Conservation (phyloP, 1,139 yeast species). For the Pichia sp. region DNA sequence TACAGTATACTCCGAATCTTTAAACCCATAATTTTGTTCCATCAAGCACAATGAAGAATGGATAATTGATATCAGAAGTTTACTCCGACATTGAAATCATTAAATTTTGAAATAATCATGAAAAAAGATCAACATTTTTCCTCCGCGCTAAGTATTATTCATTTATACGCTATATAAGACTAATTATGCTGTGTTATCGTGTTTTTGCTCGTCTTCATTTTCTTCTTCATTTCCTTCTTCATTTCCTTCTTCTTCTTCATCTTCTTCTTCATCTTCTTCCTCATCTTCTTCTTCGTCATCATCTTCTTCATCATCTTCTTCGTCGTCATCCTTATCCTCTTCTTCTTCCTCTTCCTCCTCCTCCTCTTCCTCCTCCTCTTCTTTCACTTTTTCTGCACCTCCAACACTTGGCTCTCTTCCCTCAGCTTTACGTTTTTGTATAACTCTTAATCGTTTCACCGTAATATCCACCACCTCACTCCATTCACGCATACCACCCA, state of each 20-base stretch:
- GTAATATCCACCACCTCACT: constrained; percentile 79
- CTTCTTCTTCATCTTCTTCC: constrained; percentile 9
- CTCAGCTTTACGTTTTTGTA: constrained; percentile 25
- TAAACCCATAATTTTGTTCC: no score
- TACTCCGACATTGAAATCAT: no score
- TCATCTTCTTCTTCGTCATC: constrained; percentile 10
- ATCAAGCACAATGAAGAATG: no score
- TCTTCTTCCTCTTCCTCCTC: constrained; percentile 5
- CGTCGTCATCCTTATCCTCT: constrained; percentile 6
- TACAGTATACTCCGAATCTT: constrained; percentile 31
- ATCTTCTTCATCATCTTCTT: constrained; percentile 8
- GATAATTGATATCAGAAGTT: no score
- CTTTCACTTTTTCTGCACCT: constrained; percentile 23
- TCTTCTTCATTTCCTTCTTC: background rate
- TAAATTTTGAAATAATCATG: no score
- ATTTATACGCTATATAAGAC: no score
- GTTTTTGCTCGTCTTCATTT: no score
- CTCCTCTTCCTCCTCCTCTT: constrained; percentile 6
- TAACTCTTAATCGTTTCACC: constrained; percentile 44
- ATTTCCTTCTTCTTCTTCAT: constrained; percentile 5
- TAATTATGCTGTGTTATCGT: background rate
- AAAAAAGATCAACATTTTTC: no score
- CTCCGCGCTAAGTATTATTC: no score
- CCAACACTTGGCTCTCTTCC: constrained; percentile 18
- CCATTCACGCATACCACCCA: constrained; percentile 99